These are phyloP conservation scores for Quercus cerris DNA, from an alignment of 306 rosid species.

Conservation along the genomic window DNA sequence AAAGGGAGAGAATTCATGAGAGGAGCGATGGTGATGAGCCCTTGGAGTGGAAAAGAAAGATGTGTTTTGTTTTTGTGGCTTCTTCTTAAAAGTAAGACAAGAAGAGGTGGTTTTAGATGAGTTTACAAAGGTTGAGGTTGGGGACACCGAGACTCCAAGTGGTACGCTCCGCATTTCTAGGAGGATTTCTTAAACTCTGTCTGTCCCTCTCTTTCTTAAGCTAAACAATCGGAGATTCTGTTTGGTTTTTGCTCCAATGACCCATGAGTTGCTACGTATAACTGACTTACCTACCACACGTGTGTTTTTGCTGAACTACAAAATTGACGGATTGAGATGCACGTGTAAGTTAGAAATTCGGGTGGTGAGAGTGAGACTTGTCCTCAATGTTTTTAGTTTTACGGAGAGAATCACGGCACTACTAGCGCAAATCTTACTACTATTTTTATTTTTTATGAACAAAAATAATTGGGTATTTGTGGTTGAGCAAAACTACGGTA, in stretches of 20 bases:
- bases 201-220: background rate
- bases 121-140: constrained; percentile 50
- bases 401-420: too few species aligned
- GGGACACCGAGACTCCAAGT: constrained; percentile 58
- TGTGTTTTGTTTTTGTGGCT: constrained; percentile 9
- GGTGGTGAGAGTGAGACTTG: background rate
- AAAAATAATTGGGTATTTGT: too few species aligned
- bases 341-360: background rate
- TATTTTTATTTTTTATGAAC: too few species aligned
- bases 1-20: constrained; percentile 37
- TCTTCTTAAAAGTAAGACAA: constrained; percentile 28
- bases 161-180: constrained; percentile 78
- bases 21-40: constrained; percentile 30
- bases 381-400: too few species aligned
- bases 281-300: background rate
- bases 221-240: constrained; percentile 16
- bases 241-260: background rate
- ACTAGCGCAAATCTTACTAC: too few species aligned
- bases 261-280: background rate
- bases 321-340: background rate
- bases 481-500: too few species aligned
- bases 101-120: constrained; percentile 33
- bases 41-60: constrained; percentile 30
- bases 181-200: constrained; percentile 20
- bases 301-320: background rate